Percentiles rank a stretch among this genome's conserved stretches.
Evolutionary conservation across 176 grass and related monocot genomes (phyloP).

Genomic region (barley (Hordeum vulgare)): DNA sequence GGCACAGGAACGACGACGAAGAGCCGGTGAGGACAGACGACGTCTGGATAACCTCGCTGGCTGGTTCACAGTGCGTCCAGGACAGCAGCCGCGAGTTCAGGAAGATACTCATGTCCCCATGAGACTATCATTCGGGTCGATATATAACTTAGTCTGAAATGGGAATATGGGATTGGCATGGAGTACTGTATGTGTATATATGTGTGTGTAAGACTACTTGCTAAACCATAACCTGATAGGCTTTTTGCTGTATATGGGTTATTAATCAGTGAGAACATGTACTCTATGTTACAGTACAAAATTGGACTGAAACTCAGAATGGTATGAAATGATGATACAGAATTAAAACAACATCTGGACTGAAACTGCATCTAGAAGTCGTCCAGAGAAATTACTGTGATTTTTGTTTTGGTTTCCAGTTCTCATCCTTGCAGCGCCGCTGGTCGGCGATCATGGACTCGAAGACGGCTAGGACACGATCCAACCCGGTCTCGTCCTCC

Average conservation of each 20-base stretch:
- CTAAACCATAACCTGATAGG: not conserved
- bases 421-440: slow-evolving; percentile 69
- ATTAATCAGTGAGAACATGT: not conserved
- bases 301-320: too few relatives aligned
- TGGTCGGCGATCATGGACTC: slow-evolving; percentile 86
- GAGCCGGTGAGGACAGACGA: slow-evolving; percentile 74
- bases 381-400: not conserved
- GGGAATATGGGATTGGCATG: not conserved
- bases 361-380: slow-evolving; percentile 27
- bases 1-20: slow-evolving; percentile 91
- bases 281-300: too few relatives aligned
- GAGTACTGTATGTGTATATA: slow-evolving; percentile 10
- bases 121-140: not conserved
- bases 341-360: not conserved
- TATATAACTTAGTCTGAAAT: not conserved
- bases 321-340: slow-evolving; percentile 2
- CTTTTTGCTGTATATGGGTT: slow-evolving; percentile 15
- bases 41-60: slow-evolving; percentile 78
- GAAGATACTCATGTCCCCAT: slow-evolving; percentile 75
- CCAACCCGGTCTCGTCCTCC: slow-evolving; percentile 45
- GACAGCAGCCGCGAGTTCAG: slow-evolving; percentile 29
- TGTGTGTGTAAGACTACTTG: slow-evolving; percentile 10
- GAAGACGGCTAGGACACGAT: slow-evolving; percentile 68
- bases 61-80: slow-evolving; percentile 41
- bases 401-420: slow-evolving; percentile 25